Evolutionary conservation across 805 yeast species (phyloP).

Genomic region (Kodamaea kaohsiungensis): DNA sequence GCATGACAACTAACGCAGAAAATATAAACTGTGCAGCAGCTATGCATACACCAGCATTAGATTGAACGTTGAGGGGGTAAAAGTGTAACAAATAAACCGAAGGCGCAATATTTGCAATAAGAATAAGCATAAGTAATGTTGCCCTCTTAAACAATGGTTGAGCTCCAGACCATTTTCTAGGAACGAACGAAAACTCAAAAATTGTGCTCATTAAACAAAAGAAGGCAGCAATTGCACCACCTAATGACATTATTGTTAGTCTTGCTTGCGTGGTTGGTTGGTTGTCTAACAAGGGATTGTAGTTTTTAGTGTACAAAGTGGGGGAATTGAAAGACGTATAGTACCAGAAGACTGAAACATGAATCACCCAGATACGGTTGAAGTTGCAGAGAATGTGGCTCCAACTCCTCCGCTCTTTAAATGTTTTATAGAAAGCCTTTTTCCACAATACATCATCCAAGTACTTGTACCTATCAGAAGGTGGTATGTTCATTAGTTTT

Average conservation of each 20-base stretch:
- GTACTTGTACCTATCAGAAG: conserved; percentile 54
- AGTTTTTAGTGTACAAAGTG: conserved; percentile 61
- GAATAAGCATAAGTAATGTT: conserved; percentile 39
- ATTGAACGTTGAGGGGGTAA: conserved; percentile 32
- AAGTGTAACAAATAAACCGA: conserved; percentile 49
- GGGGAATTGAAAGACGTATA: conserved; percentile 71
- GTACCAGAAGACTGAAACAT: conserved; percentile 73
- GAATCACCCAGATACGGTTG: conserved; percentile 79
- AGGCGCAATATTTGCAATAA: conserved; percentile 52
- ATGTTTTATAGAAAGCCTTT: conserved; percentile 71
- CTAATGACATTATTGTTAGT: conserved; percentile 61
- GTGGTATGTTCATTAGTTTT: conserved; percentile 53
- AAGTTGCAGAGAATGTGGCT: conserved; percentile 70
- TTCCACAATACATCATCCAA: conserved; percentile 65
- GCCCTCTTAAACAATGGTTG: conserved; percentile 55
- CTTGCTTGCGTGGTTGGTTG: conserved; percentile 60
- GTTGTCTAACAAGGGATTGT: conserved; percentile 53
- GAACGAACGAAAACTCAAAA: conserved; percentile 63
- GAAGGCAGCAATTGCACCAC: conserved; percentile 60
- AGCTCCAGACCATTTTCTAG: conserved; percentile 74
- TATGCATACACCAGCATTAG: conserved; percentile 41
- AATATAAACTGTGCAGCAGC: conserved; percentile 57
- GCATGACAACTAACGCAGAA: conserved; percentile 53
- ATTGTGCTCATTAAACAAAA: conserved; percentile 57
- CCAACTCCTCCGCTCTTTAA: conserved; percentile 75